A percentile compares a stretch with the other conserved stretches of the same genome.
phyloP scores from a whole-genome alignment of 2,329 filamentous ascomycete genomes.

The Pseudogymnoascus sp. region DNA sequence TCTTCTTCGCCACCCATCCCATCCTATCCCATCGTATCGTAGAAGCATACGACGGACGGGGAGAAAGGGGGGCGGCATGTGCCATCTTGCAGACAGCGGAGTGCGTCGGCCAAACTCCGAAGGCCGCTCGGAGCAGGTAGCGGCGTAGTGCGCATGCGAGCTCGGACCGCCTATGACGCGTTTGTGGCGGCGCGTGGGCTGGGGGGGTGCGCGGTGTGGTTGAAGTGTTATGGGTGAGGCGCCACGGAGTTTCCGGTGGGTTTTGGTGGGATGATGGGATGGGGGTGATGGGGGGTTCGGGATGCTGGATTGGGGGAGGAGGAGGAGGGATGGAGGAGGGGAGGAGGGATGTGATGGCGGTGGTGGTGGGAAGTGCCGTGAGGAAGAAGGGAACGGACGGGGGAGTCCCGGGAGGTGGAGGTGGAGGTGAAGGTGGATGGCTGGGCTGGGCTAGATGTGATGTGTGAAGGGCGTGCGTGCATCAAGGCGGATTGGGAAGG shows the following conservation, averaged over 20 bases:
- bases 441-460: neutral
- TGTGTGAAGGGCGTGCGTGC: neutral
- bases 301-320: neutral
- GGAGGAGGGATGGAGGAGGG: neutral
- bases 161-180: neutral
- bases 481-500: no score
- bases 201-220: no score
- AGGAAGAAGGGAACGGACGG: neutral
- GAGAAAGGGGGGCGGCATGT: neutral
- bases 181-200: neutral
- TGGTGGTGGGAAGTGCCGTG: neutral
- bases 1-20: no score
- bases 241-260: neutral
- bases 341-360: neutral
- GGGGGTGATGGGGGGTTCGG: neutral
- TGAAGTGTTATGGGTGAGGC: no score
- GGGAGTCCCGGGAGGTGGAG: neutral
- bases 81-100: no score
- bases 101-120: neutral
- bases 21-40: no score
- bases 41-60: no score
- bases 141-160: neutral
- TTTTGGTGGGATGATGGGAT: neutral
- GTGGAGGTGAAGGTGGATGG: no score
- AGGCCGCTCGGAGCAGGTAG: neutral